Evolutionary conservation across 116 monocot genomes (phyloP).

Genomic region (Posidonia oceanica): DNA sequence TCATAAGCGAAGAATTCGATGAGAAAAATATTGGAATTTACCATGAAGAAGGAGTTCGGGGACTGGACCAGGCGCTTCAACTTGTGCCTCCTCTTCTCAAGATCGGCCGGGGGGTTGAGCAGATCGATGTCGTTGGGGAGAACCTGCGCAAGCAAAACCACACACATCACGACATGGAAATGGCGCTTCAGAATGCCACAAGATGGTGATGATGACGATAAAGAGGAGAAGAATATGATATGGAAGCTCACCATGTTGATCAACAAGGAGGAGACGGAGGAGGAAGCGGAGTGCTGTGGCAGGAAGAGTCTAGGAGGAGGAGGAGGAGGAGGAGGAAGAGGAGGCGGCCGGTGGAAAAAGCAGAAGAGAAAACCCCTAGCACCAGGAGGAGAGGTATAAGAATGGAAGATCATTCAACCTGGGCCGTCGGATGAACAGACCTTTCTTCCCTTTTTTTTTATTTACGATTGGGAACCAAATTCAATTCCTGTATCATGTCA

Average conservation of each 20-base stretch:
- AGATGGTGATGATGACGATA: not conserved
- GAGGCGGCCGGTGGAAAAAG: not conserved
- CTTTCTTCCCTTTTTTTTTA: not conserved
- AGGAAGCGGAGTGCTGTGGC: not conserved
- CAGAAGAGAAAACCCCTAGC: not conserved
- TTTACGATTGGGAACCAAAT: not conserved
- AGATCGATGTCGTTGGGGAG: slow-evolving; percentile 55
- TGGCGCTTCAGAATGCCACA: not conserved
- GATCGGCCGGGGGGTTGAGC: slow-evolving; percentile 43
- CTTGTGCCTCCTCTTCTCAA: slow-evolving; percentile 51
- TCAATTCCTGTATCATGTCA: too few relatives aligned
- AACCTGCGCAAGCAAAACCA: slow-evolving; percentile 15
- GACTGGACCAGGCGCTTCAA: slow-evolving; percentile 55
- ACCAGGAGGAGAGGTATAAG: not conserved
- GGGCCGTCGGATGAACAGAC: not conserved
- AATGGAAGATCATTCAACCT: not conserved
- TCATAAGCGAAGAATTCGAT: not conserved
- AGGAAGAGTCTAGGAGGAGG: not conserved
- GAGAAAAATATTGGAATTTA: slow-evolving; percentile 4
- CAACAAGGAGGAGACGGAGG: not conserved
- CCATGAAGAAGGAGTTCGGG: slow-evolving; percentile 61
- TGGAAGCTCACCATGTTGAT: not conserved
- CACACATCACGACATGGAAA: not conserved
- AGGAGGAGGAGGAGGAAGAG: not conserved
- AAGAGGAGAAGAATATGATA: not conserved